Conservation (phyloP, 2,329 filamentous ascomycete species). For the Stagonosporopsis chrysanthemi region DNA sequence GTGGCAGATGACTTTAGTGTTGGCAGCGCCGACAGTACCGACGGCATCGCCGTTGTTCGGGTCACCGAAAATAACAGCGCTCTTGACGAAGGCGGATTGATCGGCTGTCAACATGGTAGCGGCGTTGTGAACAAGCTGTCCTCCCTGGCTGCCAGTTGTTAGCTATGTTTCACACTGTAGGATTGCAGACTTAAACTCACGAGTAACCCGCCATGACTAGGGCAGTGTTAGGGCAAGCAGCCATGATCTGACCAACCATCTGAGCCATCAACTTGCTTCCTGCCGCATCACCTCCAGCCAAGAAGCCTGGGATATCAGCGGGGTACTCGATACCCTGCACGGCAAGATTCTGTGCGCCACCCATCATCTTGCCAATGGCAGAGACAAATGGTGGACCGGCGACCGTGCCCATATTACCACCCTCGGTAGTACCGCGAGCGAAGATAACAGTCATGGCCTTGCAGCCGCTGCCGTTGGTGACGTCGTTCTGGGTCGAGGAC, state of each 20-base stretch:
- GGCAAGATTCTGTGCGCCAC: slow-evolving; percentile 54
- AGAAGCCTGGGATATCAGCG: slow-evolving; percentile 56
- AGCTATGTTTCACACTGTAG: neutral
- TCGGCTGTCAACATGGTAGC: slow-evolving; percentile 42
- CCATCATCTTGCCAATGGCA: slow-evolving; percentile 52
- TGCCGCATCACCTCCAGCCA: slow-evolving; percentile 55
- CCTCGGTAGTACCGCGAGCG: slow-evolving; percentile 63
- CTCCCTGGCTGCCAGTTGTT: slow-evolving; percentile 43
- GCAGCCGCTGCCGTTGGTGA: slow-evolving; percentile 46
- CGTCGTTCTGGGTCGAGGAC: slow-evolving; percentile 36
- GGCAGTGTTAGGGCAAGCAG: slow-evolving; percentile 55
- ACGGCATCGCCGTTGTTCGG: slow-evolving; percentile 47
- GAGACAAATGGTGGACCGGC: slow-evolving; percentile 61
- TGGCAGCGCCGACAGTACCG: slow-evolving; percentile 39
- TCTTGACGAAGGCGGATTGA: slow-evolving; percentile 33
- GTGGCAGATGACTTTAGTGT: slow-evolving; percentile 47
- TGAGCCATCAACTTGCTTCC: slow-evolving; percentile 57
- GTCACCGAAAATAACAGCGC: slow-evolving; percentile 50
- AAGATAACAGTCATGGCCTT: slow-evolving; percentile 62
- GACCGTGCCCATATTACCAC: slow-evolving; percentile 60
- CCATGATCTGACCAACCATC: slow-evolving; percentile 49
- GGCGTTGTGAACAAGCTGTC: slow-evolving; percentile 56
- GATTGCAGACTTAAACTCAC: slow-evolving; percentile 38
- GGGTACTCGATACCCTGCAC: slow-evolving; percentile 64
- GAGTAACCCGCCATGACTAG: slow-evolving; percentile 60